Evolutionary conservation across 2,329 filamentous ascomycete genomes (phyloP).

Genomic region (Coccinonectria pachysandricola): DNA sequence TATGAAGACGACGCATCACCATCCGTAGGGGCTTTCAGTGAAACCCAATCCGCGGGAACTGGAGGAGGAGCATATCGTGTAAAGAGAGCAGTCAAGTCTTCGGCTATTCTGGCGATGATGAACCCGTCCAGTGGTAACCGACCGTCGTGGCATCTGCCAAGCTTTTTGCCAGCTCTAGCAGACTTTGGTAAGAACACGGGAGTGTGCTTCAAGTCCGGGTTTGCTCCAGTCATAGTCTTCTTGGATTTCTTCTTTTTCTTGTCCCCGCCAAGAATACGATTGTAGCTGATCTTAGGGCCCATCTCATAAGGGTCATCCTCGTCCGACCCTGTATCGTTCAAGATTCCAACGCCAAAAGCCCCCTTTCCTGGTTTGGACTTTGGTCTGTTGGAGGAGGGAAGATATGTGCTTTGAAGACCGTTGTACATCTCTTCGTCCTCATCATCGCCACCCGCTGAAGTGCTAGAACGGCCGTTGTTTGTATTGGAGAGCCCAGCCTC

Average conservation of each 20-base stretch:
- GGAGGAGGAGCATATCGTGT: constrained; percentile 49
- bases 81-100: constrained; percentile 23
- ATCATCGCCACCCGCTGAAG: constrained; percentile 20
- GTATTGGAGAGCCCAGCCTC: constrained; percentile 42
- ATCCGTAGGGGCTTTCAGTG: constrained; percentile 35
- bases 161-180: constrained; percentile 18
- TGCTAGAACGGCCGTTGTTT: constrained; percentile 19
- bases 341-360: constrained; percentile 75
- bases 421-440: constrained; percentile 31
- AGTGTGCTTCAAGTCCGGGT: constrained; percentile 53
- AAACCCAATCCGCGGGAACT: constrained; percentile 67
- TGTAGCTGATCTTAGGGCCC: constrained; percentile 83
- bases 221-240: constrained; percentile 38
- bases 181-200: constrained; percentile 65
- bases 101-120: constrained; percentile 49
- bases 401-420: constrained; percentile 5
- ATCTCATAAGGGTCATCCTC: constrained; percentile 92
- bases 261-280: constrained; percentile 66
- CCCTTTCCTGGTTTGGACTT: constrained; percentile 44
- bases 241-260: constrained; percentile 69
- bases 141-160: constrained; percentile 69
- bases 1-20: constrained; percentile 26
- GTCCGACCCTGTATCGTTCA: constrained; percentile 91
- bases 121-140: constrained; percentile 74
- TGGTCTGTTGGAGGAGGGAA: constrained; percentile 29